phyloP scores from a whole-genome alignment of 441 rosid species.

The Aleurites moluccanus region DNA sequence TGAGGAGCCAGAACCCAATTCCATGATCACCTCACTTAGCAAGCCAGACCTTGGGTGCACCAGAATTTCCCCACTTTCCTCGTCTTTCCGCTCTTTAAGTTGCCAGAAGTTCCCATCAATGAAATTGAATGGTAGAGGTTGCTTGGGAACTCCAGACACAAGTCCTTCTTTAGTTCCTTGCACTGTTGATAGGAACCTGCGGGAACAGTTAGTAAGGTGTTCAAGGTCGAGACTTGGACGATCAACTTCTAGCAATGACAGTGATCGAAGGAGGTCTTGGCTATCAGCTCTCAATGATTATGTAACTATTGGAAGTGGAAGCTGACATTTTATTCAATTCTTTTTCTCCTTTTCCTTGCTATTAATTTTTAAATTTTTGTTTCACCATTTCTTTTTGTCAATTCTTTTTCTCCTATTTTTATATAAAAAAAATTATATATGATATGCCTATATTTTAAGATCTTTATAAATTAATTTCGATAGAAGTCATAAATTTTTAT shows the following conservation, averaged over 20 bases:
- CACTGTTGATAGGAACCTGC: conserved; percentile 31
- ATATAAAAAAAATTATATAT: no score
- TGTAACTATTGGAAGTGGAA: conserved; percentile 58
- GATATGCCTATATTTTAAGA: no score
- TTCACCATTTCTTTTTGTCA: conserved; percentile 3
- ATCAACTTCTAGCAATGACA: conserved; percentile 42
- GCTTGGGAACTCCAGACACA: conserved; percentile 68
- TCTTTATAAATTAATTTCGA: no score
- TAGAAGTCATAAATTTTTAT: no score
- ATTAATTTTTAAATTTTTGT: not conserved
- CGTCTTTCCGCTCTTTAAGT: conserved; percentile 73
- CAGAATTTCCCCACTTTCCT: conserved; percentile 54
- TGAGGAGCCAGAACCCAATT: conserved; percentile 54
- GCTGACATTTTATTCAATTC: conserved; percentile 37
- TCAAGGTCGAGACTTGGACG: conserved; percentile 57
- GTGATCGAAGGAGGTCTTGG: conserved; percentile 67
- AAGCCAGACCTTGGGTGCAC: conserved; percentile 59
- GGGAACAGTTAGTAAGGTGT: conserved; percentile 38
- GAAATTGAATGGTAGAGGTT: conserved; percentile 56
- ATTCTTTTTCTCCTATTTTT: no score
- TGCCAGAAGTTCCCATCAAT: conserved; percentile 68
- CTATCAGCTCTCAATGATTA: conserved; percentile 70
- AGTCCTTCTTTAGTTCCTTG: conserved; percentile 47
- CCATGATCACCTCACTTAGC: conserved; percentile 64
- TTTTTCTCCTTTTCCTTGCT: not conserved